Conservation (phyloP, 352 stramenopile species). For the Globisporangium splendens region DNA sequence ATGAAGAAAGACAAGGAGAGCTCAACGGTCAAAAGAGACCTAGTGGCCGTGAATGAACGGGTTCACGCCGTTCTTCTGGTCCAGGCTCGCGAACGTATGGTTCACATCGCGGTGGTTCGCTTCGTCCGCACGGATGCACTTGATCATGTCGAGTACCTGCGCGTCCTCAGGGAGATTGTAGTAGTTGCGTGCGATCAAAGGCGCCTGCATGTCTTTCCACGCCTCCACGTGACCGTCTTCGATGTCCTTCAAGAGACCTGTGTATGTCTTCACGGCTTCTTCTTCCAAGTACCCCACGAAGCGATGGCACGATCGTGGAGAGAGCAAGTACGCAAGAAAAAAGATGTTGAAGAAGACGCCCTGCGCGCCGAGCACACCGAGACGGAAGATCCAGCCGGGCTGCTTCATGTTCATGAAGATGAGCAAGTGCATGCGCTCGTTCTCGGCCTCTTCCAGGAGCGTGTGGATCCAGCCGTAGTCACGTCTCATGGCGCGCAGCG, state of each 20-base stretch:
- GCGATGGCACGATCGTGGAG: slow-evolving; percentile 85
- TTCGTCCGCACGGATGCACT: slow-evolving; percentile 73
- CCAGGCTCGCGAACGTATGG: slow-evolving; percentile 45
- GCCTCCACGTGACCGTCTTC: slow-evolving; percentile 68
- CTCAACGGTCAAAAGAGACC: too few relatives aligned
- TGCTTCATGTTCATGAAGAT: slow-evolving; percentile 90
- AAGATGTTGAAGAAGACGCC: slow-evolving; percentile 86
- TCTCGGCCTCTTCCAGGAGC: slow-evolving; percentile 89
- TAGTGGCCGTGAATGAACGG: too few relatives aligned
- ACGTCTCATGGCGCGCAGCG: slow-evolving; percentile 67
- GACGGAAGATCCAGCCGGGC: slow-evolving; percentile 68
- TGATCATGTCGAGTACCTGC: slow-evolving; percentile 57
- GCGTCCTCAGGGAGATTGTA: slow-evolving; percentile 61
- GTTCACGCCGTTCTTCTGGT: slow-evolving; percentile 24
- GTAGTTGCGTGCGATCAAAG: slow-evolving; percentile 85
- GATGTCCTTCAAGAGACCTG: slow-evolving; percentile 88
- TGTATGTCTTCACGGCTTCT: slow-evolving; percentile 91
- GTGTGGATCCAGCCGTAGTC: slow-evolving; percentile 91
- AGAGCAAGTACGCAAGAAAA: slow-evolving; percentile 83
- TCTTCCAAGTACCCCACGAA: slow-evolving; percentile 94
- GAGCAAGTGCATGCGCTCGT: slow-evolving; percentile 92
- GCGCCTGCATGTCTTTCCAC: slow-evolving; percentile 79
- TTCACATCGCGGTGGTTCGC: slow-evolving; percentile 79
- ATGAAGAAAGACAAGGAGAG: too few relatives aligned
- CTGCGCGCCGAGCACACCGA: slow-evolving; percentile 67